Evolutionary conservation across 305 asterid genomes (phyloP), one percentile per base, ranked within the genome.

Genomic region (Euphrasia arctica): DNA sequence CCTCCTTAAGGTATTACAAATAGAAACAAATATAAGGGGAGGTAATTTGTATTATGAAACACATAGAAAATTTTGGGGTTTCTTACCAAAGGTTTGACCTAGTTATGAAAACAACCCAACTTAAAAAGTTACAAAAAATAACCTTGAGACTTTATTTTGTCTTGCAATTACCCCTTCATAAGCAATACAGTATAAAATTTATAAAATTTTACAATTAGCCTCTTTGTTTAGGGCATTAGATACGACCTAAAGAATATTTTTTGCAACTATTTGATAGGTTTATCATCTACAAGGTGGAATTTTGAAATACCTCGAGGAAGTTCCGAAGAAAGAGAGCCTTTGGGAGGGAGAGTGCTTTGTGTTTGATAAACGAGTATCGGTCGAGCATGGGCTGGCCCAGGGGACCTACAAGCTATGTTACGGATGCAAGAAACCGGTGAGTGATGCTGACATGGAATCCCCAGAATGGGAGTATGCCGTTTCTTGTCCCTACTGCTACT

Each of bases 261-360:
- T 11, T 43, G 4, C 14, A n/a, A 43, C 1, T 43, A 10, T 34
- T 66, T 54, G 57, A 58, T 62, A 92, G 97, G 98, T 92, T 62
- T 92, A 89, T 84, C 98, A 92, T 78, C 82, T 92, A 48, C 72
- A 85, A 85, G 98, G 97, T 36, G 96, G 98, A 65, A 89, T 92
- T 49, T 73, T 92, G 88, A 92, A 88, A 63, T 92, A 89, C 79
- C 87, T 92, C 0, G 96, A 89, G 80, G 96, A 92, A 81, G 85
- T 89, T 48, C 96, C 96, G 31, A 78, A 80, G 77, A 62, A 70
- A 0, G 82, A 80, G 66, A 85, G 97, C 81, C 85, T 89, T 0
- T 92, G 98, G 98, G 94, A 89, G 62, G 95, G 97, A 12, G 97
- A 92, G 66, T 92, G 98, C 77, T 92, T 92, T 39, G 97, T 92